Percentiles rank a stretch among this genome's conserved stretches.
Evolutionary conservation across 331 rosid genomes (phyloP).

Genomic region (Phaseolus coccineus): DNA sequence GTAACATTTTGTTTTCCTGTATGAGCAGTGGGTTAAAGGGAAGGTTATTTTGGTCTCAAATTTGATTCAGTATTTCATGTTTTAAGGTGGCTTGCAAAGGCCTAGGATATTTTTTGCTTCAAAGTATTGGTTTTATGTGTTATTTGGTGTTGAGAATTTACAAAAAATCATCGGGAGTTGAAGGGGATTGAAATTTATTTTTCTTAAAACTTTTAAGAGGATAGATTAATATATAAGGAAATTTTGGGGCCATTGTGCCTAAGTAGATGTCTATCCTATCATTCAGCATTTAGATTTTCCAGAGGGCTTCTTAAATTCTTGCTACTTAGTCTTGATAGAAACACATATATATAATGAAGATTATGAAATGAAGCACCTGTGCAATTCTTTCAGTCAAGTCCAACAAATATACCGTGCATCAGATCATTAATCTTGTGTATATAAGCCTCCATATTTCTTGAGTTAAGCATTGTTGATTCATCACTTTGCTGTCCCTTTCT

Average conservation of each 20-base stretch:
- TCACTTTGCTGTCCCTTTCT: slow-evolving; percentile 10
- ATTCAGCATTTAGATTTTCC: slow-evolving; percentile 6
- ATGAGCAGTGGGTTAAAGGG: slow-evolving; percentile 18
- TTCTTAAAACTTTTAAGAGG: background rate
- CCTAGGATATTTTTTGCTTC: slow-evolving; percentile 25
- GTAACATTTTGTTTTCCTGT: slow-evolving; percentile 4
- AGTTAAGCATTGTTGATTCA: slow-evolving; percentile 6
- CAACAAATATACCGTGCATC: slow-evolving; percentile 6
- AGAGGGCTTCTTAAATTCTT: slow-evolving; percentile 13
- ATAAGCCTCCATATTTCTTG: slow-evolving; percentile 21
- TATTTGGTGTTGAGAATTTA: slow-evolving; percentile 20
- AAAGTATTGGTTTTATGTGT: slow-evolving; percentile 30
- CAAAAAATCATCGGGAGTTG: slow-evolving; percentile 28
- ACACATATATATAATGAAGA: background rate
- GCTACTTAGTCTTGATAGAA: background rate
- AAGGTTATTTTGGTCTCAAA: slow-evolving; percentile 29
- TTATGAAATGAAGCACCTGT: background rate
- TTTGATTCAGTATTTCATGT: slow-evolving; percentile 26
- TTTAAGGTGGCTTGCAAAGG: slow-evolving; percentile 25
- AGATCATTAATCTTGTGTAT: slow-evolving; percentile 2
- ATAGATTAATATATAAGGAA: background rate
- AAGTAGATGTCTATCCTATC: background rate
- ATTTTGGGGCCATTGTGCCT: background rate
- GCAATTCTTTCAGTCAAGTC: slow-evolving; percentile 10
- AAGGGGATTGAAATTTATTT: slow-evolving; percentile 1